Base-by-base conservation (phyloP, 2,329 filamentous ascomycete species). In the Cordyceps militaris region DNA sequence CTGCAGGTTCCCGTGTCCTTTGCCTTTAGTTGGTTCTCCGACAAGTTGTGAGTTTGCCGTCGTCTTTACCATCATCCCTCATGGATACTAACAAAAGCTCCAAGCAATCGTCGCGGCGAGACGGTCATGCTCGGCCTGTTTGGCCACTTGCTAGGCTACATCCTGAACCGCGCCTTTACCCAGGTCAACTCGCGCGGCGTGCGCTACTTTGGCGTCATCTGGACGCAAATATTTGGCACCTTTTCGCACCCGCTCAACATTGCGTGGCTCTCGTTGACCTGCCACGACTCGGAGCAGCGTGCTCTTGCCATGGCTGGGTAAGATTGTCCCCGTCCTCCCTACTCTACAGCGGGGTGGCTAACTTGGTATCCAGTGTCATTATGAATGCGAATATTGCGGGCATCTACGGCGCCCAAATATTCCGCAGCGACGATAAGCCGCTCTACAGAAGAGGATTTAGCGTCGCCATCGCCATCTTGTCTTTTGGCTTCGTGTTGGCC, bases 371-470 rank as follows among this genome's bases (percentile, higher is more conserved):
- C 24, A 77, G 75, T 69, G 74, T 83, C 53, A 82, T 85, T 59
- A 84, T 84, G 81, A 78, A 79, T 21, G 82, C 80, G 49, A 85
- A 85, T 62, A 80, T 79, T 26, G 81, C 81, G 0, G 81, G 81
- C 23, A 84, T 85, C 53, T 81, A 82, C 56, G 82, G 82, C 3
- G 80, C 80, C 0, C 81, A 85, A 64, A 79, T 85, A 60, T 85
- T 84, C 73, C 77, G 77, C 23, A 61, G 68, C 0, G 78, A 82
- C 54, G 79, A 83, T 62, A 67, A 66, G 46, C 79, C 80, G 0
- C 69, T 72, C 1, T 83, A 83, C 65, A 74, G 75, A 3, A 74
- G 77, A 16, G 79, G 73, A 1, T 83, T 81, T 64, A 73, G 68
- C 23, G 68, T 79, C 58, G 71, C 71, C 43, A 75, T 76, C 28